Conservation (phyloP, 2,329 filamentous ascomycete species). For the Ramichloridium luteum region DNA sequence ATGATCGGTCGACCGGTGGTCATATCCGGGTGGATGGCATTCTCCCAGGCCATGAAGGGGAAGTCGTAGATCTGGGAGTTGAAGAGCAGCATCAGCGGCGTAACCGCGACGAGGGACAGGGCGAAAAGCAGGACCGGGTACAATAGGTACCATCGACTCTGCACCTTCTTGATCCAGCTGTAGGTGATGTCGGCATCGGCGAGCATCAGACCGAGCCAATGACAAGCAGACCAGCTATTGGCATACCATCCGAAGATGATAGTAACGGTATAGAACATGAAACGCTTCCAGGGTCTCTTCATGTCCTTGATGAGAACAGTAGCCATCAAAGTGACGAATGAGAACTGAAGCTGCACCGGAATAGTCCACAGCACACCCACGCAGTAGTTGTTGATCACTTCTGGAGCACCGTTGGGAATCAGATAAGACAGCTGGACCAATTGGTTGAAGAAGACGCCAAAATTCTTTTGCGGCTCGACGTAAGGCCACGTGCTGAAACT, state of each 20-base stretch:
- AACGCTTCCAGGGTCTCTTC: constrained; percentile 36
- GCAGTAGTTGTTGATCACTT: constrained; percentile 38
- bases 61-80: constrained; percentile 26
- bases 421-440: constrained; percentile 35
- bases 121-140: constrained; percentile 27
- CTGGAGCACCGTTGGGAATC: constrained; percentile 37
- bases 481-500: constrained; percentile 39
- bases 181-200: constrained; percentile 37
- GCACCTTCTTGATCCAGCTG: constrained; percentile 30
- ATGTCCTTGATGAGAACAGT: constrained; percentile 34
- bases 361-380: constrained; percentile 41
- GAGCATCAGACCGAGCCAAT: constrained; percentile 34
- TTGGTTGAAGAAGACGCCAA: constrained; percentile 33
- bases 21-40: constrained; percentile 33
- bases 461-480: constrained; percentile 29
- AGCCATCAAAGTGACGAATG: constrained; percentile 34
- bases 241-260: constrained; percentile 37
- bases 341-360: constrained; percentile 36
- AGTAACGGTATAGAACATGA: constrained; percentile 32
- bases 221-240: constrained; percentile 33
- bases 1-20: constrained; percentile 31
- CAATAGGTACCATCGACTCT: constrained; percentile 24
- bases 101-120: constrained; percentile 25
- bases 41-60: constrained; percentile 30
- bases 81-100: constrained; percentile 28